These are phyloP conservation scores for Telopea speciosissima DNA, from an alignment of 177 flowering plant genomes.

Conservation along the genomic window DNA sequence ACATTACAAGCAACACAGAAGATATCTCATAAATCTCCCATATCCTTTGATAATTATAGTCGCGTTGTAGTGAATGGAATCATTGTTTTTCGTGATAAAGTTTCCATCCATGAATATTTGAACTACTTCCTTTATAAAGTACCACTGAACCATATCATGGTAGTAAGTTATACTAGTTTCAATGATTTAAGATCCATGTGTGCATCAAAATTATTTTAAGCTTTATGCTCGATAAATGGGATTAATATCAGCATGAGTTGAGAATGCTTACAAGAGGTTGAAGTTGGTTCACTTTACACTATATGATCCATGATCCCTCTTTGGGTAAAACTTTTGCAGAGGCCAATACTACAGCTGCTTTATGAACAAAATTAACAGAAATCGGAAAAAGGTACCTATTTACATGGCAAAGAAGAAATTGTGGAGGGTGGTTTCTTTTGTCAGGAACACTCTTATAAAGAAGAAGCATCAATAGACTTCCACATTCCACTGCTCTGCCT, in stretches of 20 bases:
- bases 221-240: neutral
- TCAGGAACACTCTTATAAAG: constrained; percentile 23
- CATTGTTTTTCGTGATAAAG: too few species aligned
- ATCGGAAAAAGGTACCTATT: constrained; percentile 30
- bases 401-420: constrained; percentile 25
- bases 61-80: too few species aligned
- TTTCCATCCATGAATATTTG: too few species aligned
- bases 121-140: too few species aligned
- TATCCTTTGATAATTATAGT: too few species aligned
- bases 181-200: too few species aligned
- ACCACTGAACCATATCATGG: too few species aligned
- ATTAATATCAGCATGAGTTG: constrained; percentile 12
- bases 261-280: constrained; percentile 18
- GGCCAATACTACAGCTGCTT: constrained; percentile 16
- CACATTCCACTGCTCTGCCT: constrained; percentile 95
- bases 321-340: constrained; percentile 11
- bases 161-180: too few species aligned
- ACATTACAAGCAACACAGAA: too few species aligned
- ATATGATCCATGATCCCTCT: constrained; percentile 13
- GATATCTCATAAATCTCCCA: too few species aligned
- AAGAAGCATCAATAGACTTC: constrained; percentile 67
- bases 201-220: neutral
- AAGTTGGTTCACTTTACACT: constrained; percentile 2
- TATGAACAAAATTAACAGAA: constrained; percentile 14
- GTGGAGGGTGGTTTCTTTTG: constrained; percentile 11